Evolutionary conservation across 1,139 yeast genomes (phyloP), one percentile per base, ranked within the genome.

Genomic region (Saccharomyces hybrid): DNA sequence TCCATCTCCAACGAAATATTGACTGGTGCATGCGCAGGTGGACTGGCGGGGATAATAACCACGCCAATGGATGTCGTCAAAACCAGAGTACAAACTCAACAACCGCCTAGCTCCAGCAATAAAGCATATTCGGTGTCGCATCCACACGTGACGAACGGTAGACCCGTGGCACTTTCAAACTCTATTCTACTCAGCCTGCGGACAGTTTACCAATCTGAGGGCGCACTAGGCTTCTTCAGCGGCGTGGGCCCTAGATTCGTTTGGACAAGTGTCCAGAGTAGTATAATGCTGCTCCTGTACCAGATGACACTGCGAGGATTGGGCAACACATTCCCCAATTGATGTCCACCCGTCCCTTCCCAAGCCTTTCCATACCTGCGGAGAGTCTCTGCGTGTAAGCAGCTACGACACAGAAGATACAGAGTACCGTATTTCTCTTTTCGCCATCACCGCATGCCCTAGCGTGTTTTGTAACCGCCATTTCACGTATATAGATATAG

Each of bases 21-120:
- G 14, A 89, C 97, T 0, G 99, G 99, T 55, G 98, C 97, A 0
- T 83, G 89, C 0, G 99, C 99, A 1, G 99, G 99, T 60, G 98
- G 97, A 0, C 74, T 91, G 46, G 96, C 99, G 0, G 99, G 99
- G 1, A 80, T 83, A 0, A 64, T 84, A 6, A 88, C 95, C 1
- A 87, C 95, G 0, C 95, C 95, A 0, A 73, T 90, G 59, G 99
- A 93, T 66, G 99, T 93, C 32, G 85, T 95, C 52, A 93, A 93
- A 71, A 93, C 99, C 1, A 78, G 98, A 63, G 83, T 89, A 51
- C 99, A 91, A 71, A 91, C 98, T 0, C 88, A 84, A 61, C 63
- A 60, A 34, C 55, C 64, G 31, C 58, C 61, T 48, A 38, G 25
- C 13, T 2, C 11, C 6, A 38, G 44, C 44, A 38, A 38, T 13